Evolutionary conservation across 176 grass and related monocot species (phyloP).

Genomic region (Zoysia pacifica): DNA sequence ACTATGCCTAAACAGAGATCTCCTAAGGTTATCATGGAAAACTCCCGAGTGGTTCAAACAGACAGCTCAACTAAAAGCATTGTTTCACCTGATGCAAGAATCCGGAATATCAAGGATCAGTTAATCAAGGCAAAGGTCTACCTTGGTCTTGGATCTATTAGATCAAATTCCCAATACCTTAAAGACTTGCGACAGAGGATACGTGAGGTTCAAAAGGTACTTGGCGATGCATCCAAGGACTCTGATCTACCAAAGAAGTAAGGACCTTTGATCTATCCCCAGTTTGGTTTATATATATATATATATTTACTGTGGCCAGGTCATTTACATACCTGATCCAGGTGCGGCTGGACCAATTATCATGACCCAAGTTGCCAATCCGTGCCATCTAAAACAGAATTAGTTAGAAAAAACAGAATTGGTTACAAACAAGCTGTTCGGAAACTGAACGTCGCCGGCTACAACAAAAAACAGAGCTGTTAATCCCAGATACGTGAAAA

Average conservation of each 20-base stretch:
- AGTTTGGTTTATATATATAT: neutral
- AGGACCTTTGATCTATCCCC: slow-evolving; percentile 3
- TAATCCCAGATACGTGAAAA: too few species aligned
- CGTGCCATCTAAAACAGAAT: too few species aligned
- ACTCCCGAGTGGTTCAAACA: slow-evolving; percentile 7
- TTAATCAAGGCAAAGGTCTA: slow-evolving; percentile 94
- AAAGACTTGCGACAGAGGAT: slow-evolving; percentile 71
- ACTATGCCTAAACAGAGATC: slow-evolving; percentile 30
- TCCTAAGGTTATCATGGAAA: slow-evolving; percentile 24
- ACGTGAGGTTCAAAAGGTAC: slow-evolving; percentile 74
- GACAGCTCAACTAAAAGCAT: slow-evolving; percentile 19
- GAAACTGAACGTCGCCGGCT: too few species aligned
- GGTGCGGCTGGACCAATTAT: too few species aligned
- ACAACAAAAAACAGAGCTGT: too few species aligned
- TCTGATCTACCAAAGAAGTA: slow-evolving; percentile 82
- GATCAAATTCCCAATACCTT: slow-evolving; percentile 65
- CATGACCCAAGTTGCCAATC: too few species aligned
- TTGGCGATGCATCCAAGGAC: slow-evolving; percentile 86
- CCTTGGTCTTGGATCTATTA: slow-evolving; percentile 68
- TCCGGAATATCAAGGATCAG: slow-evolving; percentile 82
- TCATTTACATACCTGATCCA: too few species aligned
- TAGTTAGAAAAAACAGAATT: too few species aligned
- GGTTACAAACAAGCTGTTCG: too few species aligned
- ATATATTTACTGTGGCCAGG: too few species aligned
- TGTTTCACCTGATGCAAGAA: slow-evolving; percentile 44